Base-by-base conservation (phyloP, 2,329 filamentous ascomycete genomes). In the Exophiala dermatitidis region DNA sequence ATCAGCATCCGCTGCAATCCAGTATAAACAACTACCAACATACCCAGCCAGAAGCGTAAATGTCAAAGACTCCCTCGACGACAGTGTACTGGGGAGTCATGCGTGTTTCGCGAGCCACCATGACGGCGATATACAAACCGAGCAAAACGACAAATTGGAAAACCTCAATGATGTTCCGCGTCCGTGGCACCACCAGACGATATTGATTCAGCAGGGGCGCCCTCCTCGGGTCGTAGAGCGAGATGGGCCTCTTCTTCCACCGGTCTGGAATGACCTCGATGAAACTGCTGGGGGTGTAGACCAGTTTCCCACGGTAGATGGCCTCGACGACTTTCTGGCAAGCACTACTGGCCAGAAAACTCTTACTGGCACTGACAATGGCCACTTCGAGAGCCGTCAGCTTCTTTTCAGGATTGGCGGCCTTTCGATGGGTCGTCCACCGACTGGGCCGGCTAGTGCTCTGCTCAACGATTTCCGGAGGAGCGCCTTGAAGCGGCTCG, bases 191-290 rank as follows among this genome's bases (percentile, higher is more conserved):
- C 59, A 90, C 85, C 5, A 94, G 77, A 1, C 88, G 85, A 65
- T 93, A 93, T 66, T 94, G 88, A 63, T 94, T 91, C 26, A 94
- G 76, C 29, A 90, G 66, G 1, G 86, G 86, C 3, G 85, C 86
- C 59, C 83, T 80, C 10, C 85, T 75, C 1, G 88, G 88, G 63
- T 90, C 84, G 67, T 93, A 93, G 0, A 93, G 72, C 5, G 85
- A 84, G 50, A 93, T 90, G 1, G 86, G 86, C 61, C 86, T 86
- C 64, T 85, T 80, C 71, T 93, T 93, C 74, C 93, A 94, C 62
- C 86, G 83, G 66, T 93, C 88, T 0, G 88, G 88, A 45, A 94
- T 82, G 54, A 94, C 85, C 67, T 93, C 86, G 67, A 91, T 81
- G 66, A 88, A 90, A 0, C 83, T 83, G 0, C 84, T 88, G 0